These are phyloP conservation scores for Leavenworthia alabamica DNA, from an alignment of 345 rosid species.

Conservation along the genomic window DNA sequence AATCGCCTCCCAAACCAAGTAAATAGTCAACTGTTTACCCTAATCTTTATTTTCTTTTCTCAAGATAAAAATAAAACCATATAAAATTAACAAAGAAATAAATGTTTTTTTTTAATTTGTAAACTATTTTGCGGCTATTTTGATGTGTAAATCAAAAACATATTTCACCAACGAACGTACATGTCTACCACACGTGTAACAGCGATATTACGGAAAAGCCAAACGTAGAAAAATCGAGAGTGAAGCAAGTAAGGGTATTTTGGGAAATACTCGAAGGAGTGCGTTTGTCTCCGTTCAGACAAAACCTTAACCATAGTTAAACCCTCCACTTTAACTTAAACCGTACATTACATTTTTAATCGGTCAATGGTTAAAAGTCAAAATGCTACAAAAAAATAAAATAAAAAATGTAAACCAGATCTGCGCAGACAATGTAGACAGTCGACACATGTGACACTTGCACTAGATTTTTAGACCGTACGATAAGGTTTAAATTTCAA, in stretches of 20 bases:
- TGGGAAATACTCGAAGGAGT: neutral
- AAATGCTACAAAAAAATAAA: neutral
- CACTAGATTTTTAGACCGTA: neutral
- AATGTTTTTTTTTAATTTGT: neutral
- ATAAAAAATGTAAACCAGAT: neutral
- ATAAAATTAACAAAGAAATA: neutral
- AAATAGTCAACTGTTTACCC: constrained; percentile 26
- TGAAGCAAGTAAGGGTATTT: constrained; percentile 16
- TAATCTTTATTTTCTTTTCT: neutral
- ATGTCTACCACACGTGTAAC: constrained; percentile 25
- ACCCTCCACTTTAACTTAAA: neutral
- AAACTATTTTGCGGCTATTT: too few species aligned
- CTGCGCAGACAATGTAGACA: constrained; percentile 23
- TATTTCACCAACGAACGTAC: neutral
- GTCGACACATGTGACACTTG: constrained; percentile 29
- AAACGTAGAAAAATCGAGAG: neutral
- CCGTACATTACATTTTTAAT: neutral
- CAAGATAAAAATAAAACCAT: neutral
- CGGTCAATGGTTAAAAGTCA: neutral
- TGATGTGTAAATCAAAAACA: neutral
- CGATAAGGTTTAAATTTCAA: constrained; percentile 20
- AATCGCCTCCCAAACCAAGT: constrained; percentile 17
- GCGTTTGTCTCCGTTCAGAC: constrained; percentile 32
- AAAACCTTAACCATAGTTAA: constrained; percentile 21
- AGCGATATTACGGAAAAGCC: constrained; percentile 22